Conservation (phyloP, 495 filamentous ascomycete genomes). For the Cladorrhinum samala region DNA sequence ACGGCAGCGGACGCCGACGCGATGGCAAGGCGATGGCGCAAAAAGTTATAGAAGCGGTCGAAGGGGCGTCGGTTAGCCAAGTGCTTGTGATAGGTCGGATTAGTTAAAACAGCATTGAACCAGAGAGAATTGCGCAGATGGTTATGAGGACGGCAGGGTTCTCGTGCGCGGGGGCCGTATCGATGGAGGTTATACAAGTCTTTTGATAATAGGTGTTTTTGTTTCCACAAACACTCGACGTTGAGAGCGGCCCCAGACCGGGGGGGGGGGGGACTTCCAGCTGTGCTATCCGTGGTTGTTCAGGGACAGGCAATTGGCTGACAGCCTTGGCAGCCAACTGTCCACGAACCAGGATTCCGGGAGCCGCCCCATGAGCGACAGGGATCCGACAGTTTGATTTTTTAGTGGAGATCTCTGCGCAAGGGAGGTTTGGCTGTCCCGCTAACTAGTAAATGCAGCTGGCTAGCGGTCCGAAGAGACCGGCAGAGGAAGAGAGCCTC, state of each 20-base stretch:
- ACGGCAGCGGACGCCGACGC: too few relatives aligned
- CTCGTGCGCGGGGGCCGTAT: background rate
- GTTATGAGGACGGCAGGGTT: background rate
- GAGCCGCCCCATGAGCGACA: too few relatives aligned
- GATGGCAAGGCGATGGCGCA: too few relatives aligned
- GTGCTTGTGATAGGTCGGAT: too few relatives aligned
- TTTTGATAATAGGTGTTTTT: background rate
- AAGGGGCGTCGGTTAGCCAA: too few relatives aligned
- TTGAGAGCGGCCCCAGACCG: background rate
- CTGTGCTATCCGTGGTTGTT: too few relatives aligned
- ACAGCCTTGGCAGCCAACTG: background rate
- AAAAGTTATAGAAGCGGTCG: too few relatives aligned
- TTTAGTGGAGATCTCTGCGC: background rate
- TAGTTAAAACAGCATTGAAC: too few relatives aligned
- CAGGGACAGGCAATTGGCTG: background rate
- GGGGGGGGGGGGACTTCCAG: background rate
- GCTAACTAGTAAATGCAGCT: background rate
- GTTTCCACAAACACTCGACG: background rate
- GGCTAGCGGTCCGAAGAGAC: background rate
- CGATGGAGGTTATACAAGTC: background rate
- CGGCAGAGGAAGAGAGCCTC: too few relatives aligned
- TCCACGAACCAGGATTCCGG: background rate
- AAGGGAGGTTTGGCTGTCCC: background rate
- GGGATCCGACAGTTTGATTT: background rate
- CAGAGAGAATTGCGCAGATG: too few relatives aligned